Evolutionary conservation across 2,329 filamentous ascomycete species (phyloP), one percentile per base, ranked within the genome.

Genomic region (Aspergillus udagawae): DNA sequence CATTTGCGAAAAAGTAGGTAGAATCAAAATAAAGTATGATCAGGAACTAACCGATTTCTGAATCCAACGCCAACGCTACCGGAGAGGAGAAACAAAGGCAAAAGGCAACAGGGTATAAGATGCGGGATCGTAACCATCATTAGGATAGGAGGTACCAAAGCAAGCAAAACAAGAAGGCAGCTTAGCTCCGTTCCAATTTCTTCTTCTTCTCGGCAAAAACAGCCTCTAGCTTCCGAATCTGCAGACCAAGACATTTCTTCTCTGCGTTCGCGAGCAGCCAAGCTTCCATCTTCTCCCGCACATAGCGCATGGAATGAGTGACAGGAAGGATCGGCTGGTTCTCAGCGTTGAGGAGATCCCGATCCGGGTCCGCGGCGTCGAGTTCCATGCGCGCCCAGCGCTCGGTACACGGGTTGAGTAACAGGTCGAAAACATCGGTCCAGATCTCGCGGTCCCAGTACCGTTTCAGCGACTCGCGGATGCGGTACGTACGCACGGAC

Each of bases 361-460:
- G 21, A 23, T 59, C 52, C 14, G 45, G 25, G 4, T 53, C 48
- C 2, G 50, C n/a, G 32, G 42, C 32, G 9, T 61, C 55, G 3
- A 54, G 86, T 73, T 92, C 92, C 1, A 70, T 77, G 9, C 83
- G 82, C n/a, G 84, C 74, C 73, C 87, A 86, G 57, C 80, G 81
- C 2, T 83, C 81, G 3, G 65, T 64, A 9, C 67, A 65, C 0
- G 93, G 92, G 73, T 99, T 99, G 47, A 99, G 79, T 63, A 97
- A 76, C 57, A 97, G 67, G 63, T 92, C 89, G 72, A 99, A 96
- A 50, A 89, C 86, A 59, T 89, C 86, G 2, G 71, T 76, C 94
- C 94, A 99, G 48, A 97, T 85, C 51, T 96, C 92, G 51, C 87
- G 89, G 79, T 97, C 92, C 94, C 94, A 99, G 76, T 99, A 99